Base-by-base conservation (phyloP, 1,284 basidiomycete genomes). In the Ceratobasidium sp. region DNA sequence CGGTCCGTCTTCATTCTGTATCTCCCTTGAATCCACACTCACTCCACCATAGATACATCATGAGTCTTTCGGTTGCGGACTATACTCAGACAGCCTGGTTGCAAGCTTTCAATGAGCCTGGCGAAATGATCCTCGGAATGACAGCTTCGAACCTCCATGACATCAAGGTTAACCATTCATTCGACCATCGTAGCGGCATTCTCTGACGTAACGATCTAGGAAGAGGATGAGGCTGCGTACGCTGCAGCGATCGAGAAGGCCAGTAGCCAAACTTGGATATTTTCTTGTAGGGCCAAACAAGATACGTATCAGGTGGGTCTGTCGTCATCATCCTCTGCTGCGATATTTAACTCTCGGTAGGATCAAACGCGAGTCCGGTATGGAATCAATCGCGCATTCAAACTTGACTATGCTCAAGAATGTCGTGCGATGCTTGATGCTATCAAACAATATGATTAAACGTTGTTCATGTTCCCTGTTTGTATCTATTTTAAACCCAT, bases 51-150 rank as follows among this genome's bases (percentile, higher is more conserved):
- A 97, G 95, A 75, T 99, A 98, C 81, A 91, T 98, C 75, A 86
- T 99, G 75, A 87, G 89, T 34, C 86, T 97, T 82, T 94, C 94
- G 70, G 91, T 95, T 14, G 89, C 94, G 45, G 97, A 99, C 80
- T 87, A 91, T 81, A 92, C 94, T 16, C 91, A 90, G 23, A 92
- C 96, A 79, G 87, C 91, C 30, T 99, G 97, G 97, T 83, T 99
- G 52, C 93, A 93, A 73, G 95, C 94, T 0, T 99, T 99, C 85
- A 98, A 99, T 80, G 97, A 99, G 16, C 88, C 92, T 34, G 97
- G 96, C 1, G 81, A 89, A 73, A 83, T 84, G 23, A 81, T 98
- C 14, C 89, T 99, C 75, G 92, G 89, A 39, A 89, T 89, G 83
- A 82, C 87, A 21, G 97, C 95, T 16, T 89, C 95, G 78, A 90